These are phyloP conservation scores for Diplosphaera chodatii DNA, from an alignment of 139 green algal species.

Conservation along the genomic window DNA sequence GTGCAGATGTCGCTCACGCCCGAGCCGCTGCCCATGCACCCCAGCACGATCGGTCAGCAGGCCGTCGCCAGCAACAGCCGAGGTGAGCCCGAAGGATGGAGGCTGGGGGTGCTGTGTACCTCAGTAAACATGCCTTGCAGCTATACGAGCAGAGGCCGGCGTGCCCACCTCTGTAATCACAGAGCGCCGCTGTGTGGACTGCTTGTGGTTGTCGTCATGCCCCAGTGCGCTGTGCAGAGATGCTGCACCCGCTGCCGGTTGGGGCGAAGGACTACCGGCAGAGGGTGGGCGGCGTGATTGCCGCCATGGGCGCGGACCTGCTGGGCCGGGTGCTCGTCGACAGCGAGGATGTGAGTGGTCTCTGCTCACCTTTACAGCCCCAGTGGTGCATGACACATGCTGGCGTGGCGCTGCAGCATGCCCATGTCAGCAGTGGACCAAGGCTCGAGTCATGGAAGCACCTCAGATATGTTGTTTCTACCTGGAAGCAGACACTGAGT, in stretches of 20 bases:
- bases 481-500: too few species aligned
- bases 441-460: too few species aligned
- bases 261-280: slow-evolving; percentile 18
- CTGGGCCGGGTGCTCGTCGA: slow-evolving; percentile 36
- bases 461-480: too few species aligned
- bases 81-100: too few species aligned
- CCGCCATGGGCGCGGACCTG: slow-evolving; percentile 39
- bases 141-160: too few species aligned
- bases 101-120: too few species aligned
- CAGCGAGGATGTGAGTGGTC: slow-evolving; percentile 1
- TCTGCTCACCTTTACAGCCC: neutral
- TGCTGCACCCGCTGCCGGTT: slow-evolving; percentile 32
- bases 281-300: slow-evolving; percentile 28
- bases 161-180: neutral
- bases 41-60: neutral
- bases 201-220: too few species aligned
- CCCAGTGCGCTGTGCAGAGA: neutral
- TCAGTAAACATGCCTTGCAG: too few species aligned
- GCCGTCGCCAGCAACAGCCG: slow-evolving; percentile 7
- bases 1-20: slow-evolving; percentile 42
- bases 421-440: too few species aligned
- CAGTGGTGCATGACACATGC: neutral
- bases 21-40: slow-evolving; percentile 20
- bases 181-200: neutral
- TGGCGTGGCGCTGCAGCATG: too few species aligned